Conservation (phyloP, 305 asterid genomes). For the Fraxinus floribunda region DNA sequence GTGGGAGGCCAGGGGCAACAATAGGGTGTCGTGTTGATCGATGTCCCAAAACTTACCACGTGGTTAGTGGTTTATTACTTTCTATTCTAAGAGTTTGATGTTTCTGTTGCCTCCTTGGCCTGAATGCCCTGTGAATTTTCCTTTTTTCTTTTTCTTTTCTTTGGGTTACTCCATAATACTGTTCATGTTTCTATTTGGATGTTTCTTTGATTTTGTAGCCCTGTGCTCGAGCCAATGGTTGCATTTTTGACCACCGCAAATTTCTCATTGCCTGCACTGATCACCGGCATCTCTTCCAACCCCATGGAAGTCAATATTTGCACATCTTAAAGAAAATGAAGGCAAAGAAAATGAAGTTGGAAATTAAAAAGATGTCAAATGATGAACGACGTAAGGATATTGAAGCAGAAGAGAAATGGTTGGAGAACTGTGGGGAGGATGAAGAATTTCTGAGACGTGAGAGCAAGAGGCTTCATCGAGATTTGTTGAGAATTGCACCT, state of each 20-base stretch:
- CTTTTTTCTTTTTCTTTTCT: slow-evolving; percentile 10
- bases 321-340: slow-evolving; percentile 68
- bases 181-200: slow-evolving; percentile 1
- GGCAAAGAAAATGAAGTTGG: slow-evolving; percentile 71
- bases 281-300: slow-evolving; percentile 91
- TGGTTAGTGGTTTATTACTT: slow-evolving; percentile 52
- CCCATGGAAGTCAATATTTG: slow-evolving; percentile 64
- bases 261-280: slow-evolving; percentile 97
- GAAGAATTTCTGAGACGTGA: slow-evolving; percentile 98
- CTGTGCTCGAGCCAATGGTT: slow-evolving; percentile 86
- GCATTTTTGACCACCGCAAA: slow-evolving; percentile 96
- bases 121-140: slow-evolving; percentile 14
- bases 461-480: slow-evolving; percentile 97
- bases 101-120: not conserved
- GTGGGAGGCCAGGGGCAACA: slow-evolving; percentile 97
- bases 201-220: slow-evolving; percentile 56
- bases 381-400: slow-evolving; percentile 84
- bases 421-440: slow-evolving; percentile 98
- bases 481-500: slow-evolving; percentile 86
- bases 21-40: slow-evolving; percentile 99
- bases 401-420: slow-evolving; percentile 96
- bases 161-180: slow-evolving; percentile 5
- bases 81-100: not conserved
- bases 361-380: slow-evolving; percentile 67
- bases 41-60: slow-evolving; percentile 95